Evolutionary conservation across 1,284 basidiomycete genomes (phyloP).

Genomic region (Cryptococcus sp.): DNA sequence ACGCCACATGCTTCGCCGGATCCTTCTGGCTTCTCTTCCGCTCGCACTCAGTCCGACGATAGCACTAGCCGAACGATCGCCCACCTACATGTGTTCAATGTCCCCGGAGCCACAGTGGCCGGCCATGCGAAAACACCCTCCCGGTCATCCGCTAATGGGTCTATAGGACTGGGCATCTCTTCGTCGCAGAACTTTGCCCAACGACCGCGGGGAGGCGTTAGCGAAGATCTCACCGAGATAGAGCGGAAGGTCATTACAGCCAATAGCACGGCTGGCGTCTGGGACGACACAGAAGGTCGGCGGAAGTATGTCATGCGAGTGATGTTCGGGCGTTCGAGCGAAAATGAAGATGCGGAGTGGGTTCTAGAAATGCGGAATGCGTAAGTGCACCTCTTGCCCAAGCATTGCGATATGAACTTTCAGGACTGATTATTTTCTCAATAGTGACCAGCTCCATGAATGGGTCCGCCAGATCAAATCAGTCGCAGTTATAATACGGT

Average conservation of each 20-base stretch:
- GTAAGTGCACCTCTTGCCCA: constrained; percentile 14
- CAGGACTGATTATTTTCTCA: too few species aligned
- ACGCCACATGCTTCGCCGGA: constrained; percentile 14
- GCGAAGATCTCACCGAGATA: constrained; percentile 15
- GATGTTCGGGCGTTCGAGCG: constrained; percentile 14
- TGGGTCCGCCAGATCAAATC: constrained; percentile 42
- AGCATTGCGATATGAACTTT: not conserved
- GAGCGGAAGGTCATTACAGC: constrained; percentile 16
- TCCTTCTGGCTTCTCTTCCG: not conserved
- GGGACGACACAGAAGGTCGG: constrained; percentile 15
- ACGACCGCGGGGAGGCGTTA: constrained; percentile 4
- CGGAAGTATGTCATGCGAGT: constrained; percentile 26
- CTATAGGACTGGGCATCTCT: constrained; percentile 1
- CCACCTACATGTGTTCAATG: constrained; percentile 25
- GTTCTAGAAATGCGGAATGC: constrained; percentile 37
- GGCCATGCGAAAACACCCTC: not conserved
- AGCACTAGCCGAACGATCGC: constrained; percentile 17
- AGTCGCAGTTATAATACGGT: constrained; percentile 37
- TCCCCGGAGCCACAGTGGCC: not conserved
- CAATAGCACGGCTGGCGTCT: constrained; percentile 21
- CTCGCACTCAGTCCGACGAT: not conserved
- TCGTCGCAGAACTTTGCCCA: constrained; percentile 10
- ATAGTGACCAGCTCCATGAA: constrained; percentile 32
- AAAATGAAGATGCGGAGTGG: constrained; percentile 30
- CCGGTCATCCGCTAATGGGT: not conserved